Evolutionary conservation across 106 monocot species (phyloP), one percentile per base, ranked within the genome.

Genomic region (Dioscorea alata): DNA sequence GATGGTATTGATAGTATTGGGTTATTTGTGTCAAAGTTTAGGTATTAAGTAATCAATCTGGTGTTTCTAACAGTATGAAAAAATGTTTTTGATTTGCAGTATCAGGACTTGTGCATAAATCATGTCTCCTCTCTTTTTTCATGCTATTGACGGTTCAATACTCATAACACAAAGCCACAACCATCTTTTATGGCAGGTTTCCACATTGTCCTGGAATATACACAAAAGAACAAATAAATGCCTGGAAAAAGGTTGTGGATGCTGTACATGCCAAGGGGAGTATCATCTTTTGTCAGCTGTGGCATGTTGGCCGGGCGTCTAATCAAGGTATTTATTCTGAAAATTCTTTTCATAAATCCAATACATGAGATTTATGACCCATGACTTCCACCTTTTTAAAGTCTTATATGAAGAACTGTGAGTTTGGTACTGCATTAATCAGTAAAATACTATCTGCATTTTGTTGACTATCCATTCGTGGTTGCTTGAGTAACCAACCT

Each of bases 241-340:
- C 87, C 23, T 99, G 97, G 97, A 99, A 83, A 78, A 90, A 90
- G 73, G 97, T 99, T 23, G 97, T 99, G 34, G 83, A 99, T 50
- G 92, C 97, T 8, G 97, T 99, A 23, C 97, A 92, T 75, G 89
- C 86, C 52, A 90, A 90, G 73, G 92, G 92, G 54, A 79, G 86
- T 70, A 79, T 92, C 70, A 86, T 99, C 48, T 99, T 99, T 64
- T 99, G 97, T 64, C 97, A 92, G 77, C 80, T 99, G 21, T 99
- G 97, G 97, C 97, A 97, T 79, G 92, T 89, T 23, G 97, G 97
- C 9, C 84, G 92, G 20, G 97, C 92, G 69, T 99, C 97, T 67
- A 82, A 85, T 61, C 77, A 84, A 76, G 84, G 91, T 96, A 61
- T 22, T 24, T 28, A 25, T 12, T 42, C 42, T 42, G 42, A 42